Conservation (phyloP, 176 grass and related monocot genomes). For the Thinopyrum elongatum region DNA sequence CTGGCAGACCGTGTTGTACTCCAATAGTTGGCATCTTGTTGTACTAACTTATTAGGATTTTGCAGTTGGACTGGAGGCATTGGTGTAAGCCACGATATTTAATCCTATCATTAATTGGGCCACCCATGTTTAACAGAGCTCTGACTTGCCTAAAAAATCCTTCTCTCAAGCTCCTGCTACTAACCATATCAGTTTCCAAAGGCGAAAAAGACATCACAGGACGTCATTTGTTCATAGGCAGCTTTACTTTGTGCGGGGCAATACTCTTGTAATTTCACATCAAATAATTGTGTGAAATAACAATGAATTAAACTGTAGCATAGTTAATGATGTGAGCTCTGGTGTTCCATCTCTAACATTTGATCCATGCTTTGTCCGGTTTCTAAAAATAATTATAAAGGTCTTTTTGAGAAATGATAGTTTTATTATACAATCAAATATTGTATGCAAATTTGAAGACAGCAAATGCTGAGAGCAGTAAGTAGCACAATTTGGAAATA, state of each 20-base stretch:
- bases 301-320: no score
- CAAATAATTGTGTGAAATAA: no score
- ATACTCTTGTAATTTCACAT: no score
- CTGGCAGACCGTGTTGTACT: background rate
- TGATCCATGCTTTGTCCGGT: background rate
- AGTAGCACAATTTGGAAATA: background rate
- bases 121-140: background rate
- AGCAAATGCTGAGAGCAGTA: background rate
- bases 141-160: background rate
- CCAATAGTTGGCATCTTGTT: conserved; percentile 12
- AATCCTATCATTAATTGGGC: background rate
- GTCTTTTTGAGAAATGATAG: background rate
- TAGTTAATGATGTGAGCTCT: background rate
- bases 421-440: background rate
- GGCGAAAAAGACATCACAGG: background rate
- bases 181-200: background rate
- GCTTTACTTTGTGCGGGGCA: no score
- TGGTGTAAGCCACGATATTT: background rate
- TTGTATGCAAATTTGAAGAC: background rate
- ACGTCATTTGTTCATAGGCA: background rate
- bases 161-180: background rate
- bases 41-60: background rate
- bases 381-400: background rate
- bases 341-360: background rate
- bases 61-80: background rate